Evolutionary conservation across 1,284 basidiomycete species (phyloP).

Genomic region (Ganoderma multipileum): DNA sequence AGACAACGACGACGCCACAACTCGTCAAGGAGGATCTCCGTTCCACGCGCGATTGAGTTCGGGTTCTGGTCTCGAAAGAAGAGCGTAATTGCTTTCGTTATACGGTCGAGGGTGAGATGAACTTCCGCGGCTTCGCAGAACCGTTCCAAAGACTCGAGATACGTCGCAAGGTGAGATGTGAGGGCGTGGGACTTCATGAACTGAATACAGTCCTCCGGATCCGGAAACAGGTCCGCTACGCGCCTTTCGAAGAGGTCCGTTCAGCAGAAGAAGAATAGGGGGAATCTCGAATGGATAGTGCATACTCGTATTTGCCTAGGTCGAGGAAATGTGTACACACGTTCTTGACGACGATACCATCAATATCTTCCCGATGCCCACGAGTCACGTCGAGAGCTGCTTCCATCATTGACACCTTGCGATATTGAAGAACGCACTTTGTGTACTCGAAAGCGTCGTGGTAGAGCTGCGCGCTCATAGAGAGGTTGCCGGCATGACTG

Average conservation of each 20-base stretch:
- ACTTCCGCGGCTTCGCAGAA: slow-evolving; percentile 61
- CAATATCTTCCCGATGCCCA: not conserved
- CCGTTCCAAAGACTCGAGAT: slow-evolving; percentile 52
- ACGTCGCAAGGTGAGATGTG: slow-evolving; percentile 50
- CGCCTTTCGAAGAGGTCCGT: not conserved
- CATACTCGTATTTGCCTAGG: not conserved
- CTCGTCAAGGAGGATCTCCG: slow-evolving; percentile 26
- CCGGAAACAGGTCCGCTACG: slow-evolving; percentile 50
- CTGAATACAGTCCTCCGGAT: slow-evolving; percentile 49
- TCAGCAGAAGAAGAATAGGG: not conserved
- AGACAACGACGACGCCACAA: slow-evolving; percentile 26
- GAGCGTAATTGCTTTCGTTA: slow-evolving; percentile 51
- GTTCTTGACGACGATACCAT: not conserved
- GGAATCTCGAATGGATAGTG: not conserved
- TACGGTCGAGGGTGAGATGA: slow-evolving; percentile 54
- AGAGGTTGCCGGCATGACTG: slow-evolving; percentile 43
- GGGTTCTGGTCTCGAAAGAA: slow-evolving; percentile 44
- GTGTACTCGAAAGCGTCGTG: slow-evolving; percentile 54
- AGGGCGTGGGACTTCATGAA: slow-evolving; percentile 63
- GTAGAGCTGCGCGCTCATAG: slow-evolving; percentile 48
- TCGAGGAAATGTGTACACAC: not conserved
- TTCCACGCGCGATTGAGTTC: slow-evolving; percentile 21
- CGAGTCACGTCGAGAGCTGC: not conserved
- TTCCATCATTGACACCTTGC: not conserved
- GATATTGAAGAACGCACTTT: slow-evolving; percentile 44